Conservation (phyloP, 192 early-diverging fungal genomes). For the Coemansia sp. region DNA sequence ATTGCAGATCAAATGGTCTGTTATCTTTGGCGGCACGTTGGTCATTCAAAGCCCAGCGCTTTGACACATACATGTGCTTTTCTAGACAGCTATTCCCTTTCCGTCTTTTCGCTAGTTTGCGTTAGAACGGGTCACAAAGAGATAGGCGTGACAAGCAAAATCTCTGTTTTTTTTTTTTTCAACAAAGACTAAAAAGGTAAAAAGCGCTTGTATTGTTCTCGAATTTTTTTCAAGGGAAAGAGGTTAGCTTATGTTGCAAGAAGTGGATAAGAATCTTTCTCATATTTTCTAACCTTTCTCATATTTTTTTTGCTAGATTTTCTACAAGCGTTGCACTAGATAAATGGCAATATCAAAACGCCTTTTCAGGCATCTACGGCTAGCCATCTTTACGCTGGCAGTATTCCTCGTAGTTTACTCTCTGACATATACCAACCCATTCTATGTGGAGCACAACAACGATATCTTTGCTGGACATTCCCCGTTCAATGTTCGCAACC, state of each 20-base stretch:
- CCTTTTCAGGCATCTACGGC: not conserved
- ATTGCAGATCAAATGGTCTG: too few species aligned
- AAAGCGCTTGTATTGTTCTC: not conserved
- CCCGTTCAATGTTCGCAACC: not conserved
- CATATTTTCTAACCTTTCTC: not conserved
- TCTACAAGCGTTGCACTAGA: not conserved
- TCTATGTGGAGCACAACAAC: not conserved
- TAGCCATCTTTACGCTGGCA: not conserved
- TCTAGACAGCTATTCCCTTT: too few species aligned
- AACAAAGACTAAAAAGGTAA: not conserved
- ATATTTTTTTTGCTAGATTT: not conserved
- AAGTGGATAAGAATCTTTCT: not conserved
- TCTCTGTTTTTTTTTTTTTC: not conserved
- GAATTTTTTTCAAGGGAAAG: not conserved
- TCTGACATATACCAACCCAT: not conserved
- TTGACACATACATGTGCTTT: too few species aligned
- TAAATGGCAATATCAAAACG: not conserved
- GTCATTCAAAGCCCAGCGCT: too few species aligned
- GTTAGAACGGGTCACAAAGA: not conserved
- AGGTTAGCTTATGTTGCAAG: constrained; percentile 2
- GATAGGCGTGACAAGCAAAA: not conserved
- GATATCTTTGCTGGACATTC: not conserved
- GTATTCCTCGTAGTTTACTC: not conserved
- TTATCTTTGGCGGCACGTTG: too few species aligned
- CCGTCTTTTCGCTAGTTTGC: not conserved